phyloP scores from a whole-genome alignment of 257 asterid species.

The Solanum neorickii region DNA sequence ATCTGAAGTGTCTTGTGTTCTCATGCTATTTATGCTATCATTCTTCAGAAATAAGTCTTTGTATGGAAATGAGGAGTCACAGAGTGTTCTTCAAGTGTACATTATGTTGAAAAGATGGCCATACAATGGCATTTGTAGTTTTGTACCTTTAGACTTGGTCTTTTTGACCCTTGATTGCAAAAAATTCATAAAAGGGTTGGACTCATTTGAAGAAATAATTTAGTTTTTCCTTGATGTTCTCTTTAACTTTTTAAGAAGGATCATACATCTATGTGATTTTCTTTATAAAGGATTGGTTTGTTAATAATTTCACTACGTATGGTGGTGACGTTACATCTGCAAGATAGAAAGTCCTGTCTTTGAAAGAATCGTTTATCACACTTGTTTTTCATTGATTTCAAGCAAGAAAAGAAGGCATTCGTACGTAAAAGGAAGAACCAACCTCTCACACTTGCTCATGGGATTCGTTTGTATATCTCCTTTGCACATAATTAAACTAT shows the following conservation, averaged over 20 bases:
- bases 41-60: neutral
- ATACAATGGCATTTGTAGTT: neutral
- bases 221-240: neutral
- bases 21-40: neutral
- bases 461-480: neutral
- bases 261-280: neutral
- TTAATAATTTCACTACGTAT: too few species aligned
- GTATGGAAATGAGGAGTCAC: neutral
- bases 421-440: neutral
- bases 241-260: neutral
- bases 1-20: neutral
- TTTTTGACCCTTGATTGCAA: neutral
- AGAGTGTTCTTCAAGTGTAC: neutral
- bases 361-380: accelerated
- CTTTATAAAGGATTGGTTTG: neutral
- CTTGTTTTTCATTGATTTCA: neutral
- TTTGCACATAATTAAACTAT: too few species aligned
- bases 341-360: neutral
- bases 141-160: neutral
- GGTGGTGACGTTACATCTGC: accelerated
- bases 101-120: neutral
- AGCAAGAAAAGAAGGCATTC: neutral
- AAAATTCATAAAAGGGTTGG: neutral
- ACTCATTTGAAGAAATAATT: neutral
- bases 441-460: neutral